These are phyloP conservation scores for Aspergillus carlsbadensis DNA, from an alignment of 495 filamentous ascomycete species.

Conservation along the genomic window DNA sequence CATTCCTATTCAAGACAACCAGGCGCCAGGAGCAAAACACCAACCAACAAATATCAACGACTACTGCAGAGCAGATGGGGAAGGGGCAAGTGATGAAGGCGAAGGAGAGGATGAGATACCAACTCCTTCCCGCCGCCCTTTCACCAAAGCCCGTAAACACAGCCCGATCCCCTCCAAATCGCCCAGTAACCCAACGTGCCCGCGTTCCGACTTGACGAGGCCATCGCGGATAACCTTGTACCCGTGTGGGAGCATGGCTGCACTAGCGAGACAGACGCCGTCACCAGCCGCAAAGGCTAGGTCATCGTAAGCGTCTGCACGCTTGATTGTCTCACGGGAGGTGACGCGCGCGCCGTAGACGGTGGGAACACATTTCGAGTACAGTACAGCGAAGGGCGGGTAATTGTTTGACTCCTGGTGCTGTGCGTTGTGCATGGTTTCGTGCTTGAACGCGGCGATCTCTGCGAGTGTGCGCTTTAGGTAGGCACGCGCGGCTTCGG, in stretches of 20 bases:
- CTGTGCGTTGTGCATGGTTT: constrained; percentile 58
- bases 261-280: constrained; percentile 81
- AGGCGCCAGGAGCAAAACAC: too few relatives aligned
- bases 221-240: constrained; percentile 72
- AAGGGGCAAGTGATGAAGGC: not conserved
- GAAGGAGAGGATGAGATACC: constrained; percentile 39
- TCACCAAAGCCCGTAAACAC: constrained; percentile 65
- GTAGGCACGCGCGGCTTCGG: constrained; percentile 61
- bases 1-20: too few relatives aligned
- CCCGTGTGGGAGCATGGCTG: constrained; percentile 82
- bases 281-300: constrained; percentile 85
- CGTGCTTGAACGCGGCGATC: constrained; percentile 69
- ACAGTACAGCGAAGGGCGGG: constrained; percentile 81
- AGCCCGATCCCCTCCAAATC: constrained; percentile 80
- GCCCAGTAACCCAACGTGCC: constrained; percentile 82
- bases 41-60: too few relatives aligned
- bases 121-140: constrained; percentile 68
- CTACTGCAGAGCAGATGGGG: not conserved
- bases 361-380: constrained; percentile 83
- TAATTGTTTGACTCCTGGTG: constrained; percentile 69
- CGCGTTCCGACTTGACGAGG: constrained; percentile 73
- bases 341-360: constrained; percentile 75
- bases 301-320: constrained; percentile 80
- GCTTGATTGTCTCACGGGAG: constrained; percentile 65
- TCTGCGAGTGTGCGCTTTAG: constrained; percentile 73